phyloP scores from a whole-genome alignment of 257 asterid genomes.

The Nicotiana tabacum region DNA sequence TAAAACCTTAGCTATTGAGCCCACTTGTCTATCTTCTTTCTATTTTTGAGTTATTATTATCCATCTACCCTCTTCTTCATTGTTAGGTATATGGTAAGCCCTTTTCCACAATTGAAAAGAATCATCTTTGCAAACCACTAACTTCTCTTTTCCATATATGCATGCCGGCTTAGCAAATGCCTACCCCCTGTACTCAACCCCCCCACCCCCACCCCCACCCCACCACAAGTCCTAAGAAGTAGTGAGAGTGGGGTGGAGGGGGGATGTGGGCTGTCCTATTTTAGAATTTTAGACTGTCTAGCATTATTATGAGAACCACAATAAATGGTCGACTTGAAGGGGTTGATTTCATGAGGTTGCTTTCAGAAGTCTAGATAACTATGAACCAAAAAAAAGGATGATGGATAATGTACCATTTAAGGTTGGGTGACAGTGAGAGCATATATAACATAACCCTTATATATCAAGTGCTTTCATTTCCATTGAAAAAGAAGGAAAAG shows the following conservation, averaged over 20 bases:
- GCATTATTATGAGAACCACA: slow-evolving; percentile 39
- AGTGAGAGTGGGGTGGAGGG: neutral
- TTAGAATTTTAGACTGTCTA: neutral
- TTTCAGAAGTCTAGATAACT: slow-evolving; percentile 34
- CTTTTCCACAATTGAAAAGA: slow-evolving; percentile 21
- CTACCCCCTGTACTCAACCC: neutral
- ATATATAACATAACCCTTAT: neutral
- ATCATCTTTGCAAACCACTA: slow-evolving; percentile 2
- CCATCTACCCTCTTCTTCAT: neutral
- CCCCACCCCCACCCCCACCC: too few relatives aligned
- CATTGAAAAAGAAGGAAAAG: neutral
- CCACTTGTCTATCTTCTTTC: neutral
- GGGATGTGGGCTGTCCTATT: slow-evolving; percentile 15
- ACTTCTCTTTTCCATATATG: slow-evolving; percentile 32
- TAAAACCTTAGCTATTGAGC: slow-evolving; percentile 21
- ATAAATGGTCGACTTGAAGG: slow-evolving; percentile 15
- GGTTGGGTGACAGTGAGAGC: slow-evolving; percentile 23
- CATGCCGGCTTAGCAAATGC: slow-evolving; percentile 42
- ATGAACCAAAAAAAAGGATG: slow-evolving; percentile 11
- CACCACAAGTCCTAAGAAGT: neutral
- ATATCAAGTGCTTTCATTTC: slow-evolving; percentile 32
- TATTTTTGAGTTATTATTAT: neutral
- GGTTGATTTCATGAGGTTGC: slow-evolving; percentile 30
- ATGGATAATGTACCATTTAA: slow-evolving; percentile 12
- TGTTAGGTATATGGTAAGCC: slow-evolving; percentile 12